These are phyloP conservation scores for Biscogniauxia marginata DNA, from an alignment of 2,329 filamentous ascomycete genomes.

Conservation along the genomic window DNA sequence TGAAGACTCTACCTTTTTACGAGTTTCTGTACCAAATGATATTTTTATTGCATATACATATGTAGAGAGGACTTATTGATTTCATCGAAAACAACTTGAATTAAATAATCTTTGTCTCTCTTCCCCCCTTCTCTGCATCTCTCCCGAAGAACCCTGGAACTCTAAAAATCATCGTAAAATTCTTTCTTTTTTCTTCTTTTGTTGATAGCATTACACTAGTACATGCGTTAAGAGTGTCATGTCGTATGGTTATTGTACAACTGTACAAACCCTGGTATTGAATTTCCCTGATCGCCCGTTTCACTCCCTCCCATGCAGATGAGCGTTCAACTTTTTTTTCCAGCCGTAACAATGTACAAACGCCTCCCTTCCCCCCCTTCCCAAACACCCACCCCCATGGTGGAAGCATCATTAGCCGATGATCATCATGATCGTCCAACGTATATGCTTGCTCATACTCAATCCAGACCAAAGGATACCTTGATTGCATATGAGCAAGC, in stretches of 20 bases:
- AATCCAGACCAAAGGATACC: constrained; percentile 20
- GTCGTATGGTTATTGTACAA: constrained; percentile 30
- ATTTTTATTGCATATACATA: no score
- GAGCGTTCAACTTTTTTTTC: constrained; percentile 25
- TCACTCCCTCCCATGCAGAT: constrained; percentile 35
- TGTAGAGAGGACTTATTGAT: no score
- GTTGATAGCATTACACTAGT: constrained; percentile 29
- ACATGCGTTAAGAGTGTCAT: constrained; percentile 18
- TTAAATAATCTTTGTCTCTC: no score
- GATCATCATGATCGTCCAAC: constrained; percentile 23
- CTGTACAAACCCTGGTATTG: constrained; percentile 25
- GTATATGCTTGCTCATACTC: constrained; percentile 25
- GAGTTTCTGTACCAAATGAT: no score
- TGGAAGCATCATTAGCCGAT: constrained; percentile 21
- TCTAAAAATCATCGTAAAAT: neutral
- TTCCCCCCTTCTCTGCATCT: no score
- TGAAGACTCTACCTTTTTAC: no score
- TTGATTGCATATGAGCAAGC: constrained; percentile 5
- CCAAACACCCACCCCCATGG: constrained; percentile 4
- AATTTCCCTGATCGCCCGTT: constrained; percentile 25
- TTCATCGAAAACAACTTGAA: no score
- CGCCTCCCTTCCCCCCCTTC: constrained; percentile 6
- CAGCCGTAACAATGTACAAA: constrained; percentile 35
- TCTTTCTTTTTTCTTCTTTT: neutral
- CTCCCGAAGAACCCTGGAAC: no score